Evolutionary conservation across 139 green algal genomes (phyloP).

Genomic region (Chlamydomonas eustigma): DNA sequence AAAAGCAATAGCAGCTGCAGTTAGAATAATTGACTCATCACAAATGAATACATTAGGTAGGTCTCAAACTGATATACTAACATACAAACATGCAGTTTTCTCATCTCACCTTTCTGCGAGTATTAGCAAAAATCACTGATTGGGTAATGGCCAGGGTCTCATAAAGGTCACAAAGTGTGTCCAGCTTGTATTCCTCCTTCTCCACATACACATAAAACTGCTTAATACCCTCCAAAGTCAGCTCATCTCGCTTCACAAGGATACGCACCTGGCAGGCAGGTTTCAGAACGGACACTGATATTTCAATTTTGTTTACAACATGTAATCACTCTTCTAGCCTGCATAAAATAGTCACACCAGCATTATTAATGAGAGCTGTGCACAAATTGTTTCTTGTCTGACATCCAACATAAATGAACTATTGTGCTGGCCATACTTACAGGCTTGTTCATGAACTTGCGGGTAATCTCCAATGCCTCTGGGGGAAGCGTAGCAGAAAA

Average conservation of each 20-base stretch:
- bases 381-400: too few species aligned
- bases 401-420: too few species aligned
- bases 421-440: too few species aligned
- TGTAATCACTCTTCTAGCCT: too few species aligned
- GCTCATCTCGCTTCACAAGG: slow-evolving; percentile 99
- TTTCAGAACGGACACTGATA: too few species aligned
- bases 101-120: slow-evolving; percentile 87
- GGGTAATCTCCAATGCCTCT: slow-evolving; percentile 98
- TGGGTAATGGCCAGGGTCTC: slow-evolving; percentile 99
- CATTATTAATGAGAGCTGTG: too few species aligned
- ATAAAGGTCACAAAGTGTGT: slow-evolving; percentile 99
- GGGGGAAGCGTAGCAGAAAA: slow-evolving; percentile 98
- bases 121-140: slow-evolving; percentile 99
- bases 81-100: background rate
- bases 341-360: too few species aligned
- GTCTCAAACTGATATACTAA: too few species aligned
- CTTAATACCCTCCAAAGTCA: slow-evolving; percentile 99
- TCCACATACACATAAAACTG: slow-evolving; percentile 93
- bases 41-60: too few species aligned
- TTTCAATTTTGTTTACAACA: too few species aligned
- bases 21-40: too few species aligned
- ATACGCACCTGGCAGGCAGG: slow-evolving; percentile 78
- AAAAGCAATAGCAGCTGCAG: too few species aligned
- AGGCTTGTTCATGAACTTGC: slow-evolving; percentile 99
- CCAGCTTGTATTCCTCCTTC: slow-evolving; percentile 99